phyloP scores from a whole-genome alignment of 345 rosid genomes.

The Populus deltoides region DNA sequence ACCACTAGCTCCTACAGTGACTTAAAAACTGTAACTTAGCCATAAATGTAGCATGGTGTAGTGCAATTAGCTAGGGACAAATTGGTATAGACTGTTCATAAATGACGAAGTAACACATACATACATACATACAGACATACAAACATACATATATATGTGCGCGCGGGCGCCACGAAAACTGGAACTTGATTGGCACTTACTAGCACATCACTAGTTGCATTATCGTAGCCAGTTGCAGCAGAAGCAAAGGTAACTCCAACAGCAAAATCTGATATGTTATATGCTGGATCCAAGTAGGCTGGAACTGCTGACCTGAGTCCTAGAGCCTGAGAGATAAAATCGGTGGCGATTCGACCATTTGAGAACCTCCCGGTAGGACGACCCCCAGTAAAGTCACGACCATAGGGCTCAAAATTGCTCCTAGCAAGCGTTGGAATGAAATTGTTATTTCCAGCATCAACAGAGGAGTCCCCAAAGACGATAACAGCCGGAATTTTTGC shows the following conservation, averaged over 20 bases:
- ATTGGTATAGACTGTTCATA: too few species aligned
- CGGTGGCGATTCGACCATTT: constrained; percentile 27
- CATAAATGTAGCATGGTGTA: too few species aligned
- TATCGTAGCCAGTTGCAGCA: constrained; percentile 35
- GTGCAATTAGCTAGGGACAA: too few species aligned
- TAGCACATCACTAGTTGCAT: constrained; percentile 26
- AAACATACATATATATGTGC: too few species aligned
- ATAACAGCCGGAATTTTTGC: constrained; percentile 23
- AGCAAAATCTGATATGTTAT: constrained; percentile 23
- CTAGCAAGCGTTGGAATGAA: constrained; percentile 19
- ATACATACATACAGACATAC: too few species aligned
- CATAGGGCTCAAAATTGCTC: constrained; percentile 28
- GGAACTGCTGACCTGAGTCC: constrained; percentile 25
- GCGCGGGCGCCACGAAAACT: too few species aligned
- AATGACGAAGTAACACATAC: too few species aligned
- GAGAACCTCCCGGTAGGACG: constrained; percentile 27
- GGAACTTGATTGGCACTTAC: neutral
- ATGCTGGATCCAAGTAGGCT: constrained; percentile 29
- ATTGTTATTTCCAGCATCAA: constrained; percentile 27
- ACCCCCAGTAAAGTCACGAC: constrained; percentile 22
- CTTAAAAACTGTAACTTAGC: too few species aligned
- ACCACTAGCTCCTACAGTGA: too few species aligned
- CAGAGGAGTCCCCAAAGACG: constrained; percentile 26
- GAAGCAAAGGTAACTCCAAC: constrained; percentile 31
- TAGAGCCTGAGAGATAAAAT: constrained; percentile 22